Base-by-base conservation (phyloP, 2,329 filamentous ascomycete genomes). In the Fusarium tuaranense region DNA sequence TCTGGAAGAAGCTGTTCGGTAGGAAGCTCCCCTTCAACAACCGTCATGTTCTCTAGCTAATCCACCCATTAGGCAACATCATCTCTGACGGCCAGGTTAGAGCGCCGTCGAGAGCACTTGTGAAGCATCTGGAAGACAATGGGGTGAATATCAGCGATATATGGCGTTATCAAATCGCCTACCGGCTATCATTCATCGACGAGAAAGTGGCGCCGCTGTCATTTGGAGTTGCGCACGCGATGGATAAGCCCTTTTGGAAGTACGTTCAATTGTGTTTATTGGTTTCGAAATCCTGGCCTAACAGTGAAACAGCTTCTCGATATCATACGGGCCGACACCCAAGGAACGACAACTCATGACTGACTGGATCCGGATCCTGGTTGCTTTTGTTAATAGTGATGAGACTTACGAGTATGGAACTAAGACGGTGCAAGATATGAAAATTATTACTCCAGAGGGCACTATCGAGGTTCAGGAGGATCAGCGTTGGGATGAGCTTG, bases 241-340 rank as follows among this genome's bases (percentile, higher is more conserved):
- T 84, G 83, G 84, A 86, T 51, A 82, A 81, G 57, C 83, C 84
- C 0, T 80, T 86, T 30, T 86, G 84, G 84, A 86, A 85, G 83
- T 85, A 65, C 78, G 83, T 79, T 2, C 16, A 6, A 3, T 34
- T 30, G 2, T 7, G 14, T 41, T 20, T 44, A 2, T n/a, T 5
- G 30, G 30, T 27, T 16, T 8, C 38, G n/a, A 30, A 46, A 61
- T 76, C 30, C 1, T 10, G 3, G 7, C 22, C 5, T 18, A 9
- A 7, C 18, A 8, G n/a, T 2, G 18, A 20, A 7, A 4, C 30
- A 76, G 84, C 64, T 86, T 83, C 68, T 80, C 82, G 0, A 81
- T 86, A 16, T 78, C 79, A 46, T 82, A 85, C 69, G 81, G 83
- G 0, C 84, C 84, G 9, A 85, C 79, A 0, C 41, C 69, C 0